Base-by-base conservation (phyloP, 192 early-diverging fungal genomes). In the Coemansia aciculifera region DNA sequence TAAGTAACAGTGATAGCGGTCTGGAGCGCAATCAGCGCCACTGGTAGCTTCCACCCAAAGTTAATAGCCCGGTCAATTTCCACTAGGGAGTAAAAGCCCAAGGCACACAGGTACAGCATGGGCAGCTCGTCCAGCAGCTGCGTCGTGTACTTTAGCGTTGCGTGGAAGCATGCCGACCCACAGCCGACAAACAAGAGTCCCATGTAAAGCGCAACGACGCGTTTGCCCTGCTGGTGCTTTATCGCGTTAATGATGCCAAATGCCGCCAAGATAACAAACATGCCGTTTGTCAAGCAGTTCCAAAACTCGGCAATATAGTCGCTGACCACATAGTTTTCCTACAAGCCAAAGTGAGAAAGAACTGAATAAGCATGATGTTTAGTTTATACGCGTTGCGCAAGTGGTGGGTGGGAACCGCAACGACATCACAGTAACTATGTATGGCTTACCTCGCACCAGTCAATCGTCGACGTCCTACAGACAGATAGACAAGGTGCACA, bases 61-160 rank as follows among this genome's bases (percentile, higher is more conserved):
- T 61, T 67, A 24, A 65, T 54, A 8, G 70, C 43, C 21, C 46
- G 64, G 65, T 81, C 61, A 43, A 70, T 72, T 63, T 87, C 83
- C 31, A 86, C 70, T 38, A 77, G 34, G 10, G 68, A 51, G 64
- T 85, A 86, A 6, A 83, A 37, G 27, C 74, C 61, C 13, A 87
- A 51, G 12, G 76, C 76, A 44, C 79, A 76, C 38, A 73, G 70
- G 62, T 88, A 87, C 49, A 86, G 73, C 86, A 88, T 93, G 34
- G 92, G 92, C 49, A 93, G 70, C 79, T 93, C 92, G 81, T 93
- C 92, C 51, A 87, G 68, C 59, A 92, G 77, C 65, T 92, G 91
- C 68, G 86, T 86, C 61, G 77, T 73, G 59, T 86, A 90, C 63
- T 83, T 74, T 24, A 94, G 79, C 11, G 92, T 91, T 51, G 86